Base-by-base conservation (phyloP, 2,329 filamentous ascomycete genomes). In the Arthrocladium fulminans region DNA sequence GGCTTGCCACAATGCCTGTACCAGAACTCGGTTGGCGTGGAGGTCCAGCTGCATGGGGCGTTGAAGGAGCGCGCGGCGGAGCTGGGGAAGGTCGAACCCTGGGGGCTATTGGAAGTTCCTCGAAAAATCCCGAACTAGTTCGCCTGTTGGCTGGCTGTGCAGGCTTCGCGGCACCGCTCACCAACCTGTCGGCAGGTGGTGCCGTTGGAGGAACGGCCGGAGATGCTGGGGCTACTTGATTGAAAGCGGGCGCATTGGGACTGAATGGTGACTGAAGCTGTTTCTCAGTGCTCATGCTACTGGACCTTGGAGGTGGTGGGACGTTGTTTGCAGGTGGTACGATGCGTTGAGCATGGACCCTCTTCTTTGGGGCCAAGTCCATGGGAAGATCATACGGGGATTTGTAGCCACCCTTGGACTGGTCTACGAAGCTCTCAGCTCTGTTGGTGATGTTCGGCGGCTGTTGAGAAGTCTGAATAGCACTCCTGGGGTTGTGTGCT, bases 351-450 rank as follows among this genome's bases (percentile, higher is more conserved):
- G 67, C 62, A 49, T 70, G 69, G 4, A 72, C 65, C 45, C 83
- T 73, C 70, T 84, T 83, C 64, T 81, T 74, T 60, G 84, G 67
- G 22, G 74, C 77, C 24, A 98, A 77, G 47, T 96, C 90, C 67
- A 92, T 86, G 3, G 92, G 92, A 17, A 98, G 73, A 67, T 98
- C 94, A 60, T 96, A 98, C 0, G 92, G 92, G 17, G 90, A 97
- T 42, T 84, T 77, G 63, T 98, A 98, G 6, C 90, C 89, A 48
- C 86, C 86, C 67, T 94, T 97, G 2, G 87, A 73, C 65, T 94
- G 94, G 65, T 90, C 84, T 4, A 79, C 87, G 65, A 95, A 98
- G 66, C 90, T 97, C 63, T 94, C 81, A 1, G 79, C 73, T 66
- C 80, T 81, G 50, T 54, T 55, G 58, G 76, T 58, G 53, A 75